phyloP scores from a whole-genome alignment of 768 basidiomycete genomes.

The Cystofilobasidium ferigula region DNA sequence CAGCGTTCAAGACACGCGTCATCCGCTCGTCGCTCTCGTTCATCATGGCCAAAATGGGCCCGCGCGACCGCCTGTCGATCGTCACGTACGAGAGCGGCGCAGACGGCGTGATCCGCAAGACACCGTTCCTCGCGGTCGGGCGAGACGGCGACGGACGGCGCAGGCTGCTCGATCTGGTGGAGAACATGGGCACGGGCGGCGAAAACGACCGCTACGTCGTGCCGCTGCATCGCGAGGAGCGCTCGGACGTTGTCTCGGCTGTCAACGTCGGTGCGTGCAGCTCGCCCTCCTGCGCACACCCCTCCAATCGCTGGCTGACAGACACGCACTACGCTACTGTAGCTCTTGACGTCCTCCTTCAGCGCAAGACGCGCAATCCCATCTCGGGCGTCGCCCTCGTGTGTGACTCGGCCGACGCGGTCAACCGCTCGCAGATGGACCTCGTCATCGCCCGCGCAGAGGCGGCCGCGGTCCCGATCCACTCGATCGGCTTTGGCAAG shows the following conservation, averaged over 20 bases:
- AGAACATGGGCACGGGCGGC: conserved; percentile 46
- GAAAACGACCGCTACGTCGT: conserved; percentile 44
- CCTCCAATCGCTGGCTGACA: not conserved
- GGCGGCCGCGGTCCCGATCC: conserved; percentile 84
- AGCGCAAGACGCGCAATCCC: conserved; percentile 83
- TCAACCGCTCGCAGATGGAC: conserved; percentile 93
- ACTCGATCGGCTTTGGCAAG: conserved; percentile 91
- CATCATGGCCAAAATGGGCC: conserved; percentile 60
- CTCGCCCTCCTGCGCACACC: not conserved
- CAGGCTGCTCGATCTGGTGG: conserved; percentile 64
- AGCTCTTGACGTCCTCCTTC: conserved; percentile 87
- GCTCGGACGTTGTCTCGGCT: conserved; percentile 95
- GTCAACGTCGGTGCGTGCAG: conserved; percentile 69
- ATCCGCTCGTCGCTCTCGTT: conserved; percentile 83
- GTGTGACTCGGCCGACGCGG: conserved; percentile 83
- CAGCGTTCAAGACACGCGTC: conserved; percentile 74
- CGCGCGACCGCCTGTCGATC: conserved; percentile 70
- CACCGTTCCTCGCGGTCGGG: conserved; percentile 75
- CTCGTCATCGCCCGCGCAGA: conserved; percentile 92
- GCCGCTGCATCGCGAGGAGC: conserved; percentile 71
- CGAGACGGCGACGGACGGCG: conserved; percentile 53
- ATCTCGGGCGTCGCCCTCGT: conserved; percentile 84
- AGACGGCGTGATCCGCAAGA: conserved; percentile 72
- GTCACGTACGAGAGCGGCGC: conserved; percentile 86
- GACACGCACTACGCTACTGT: not conserved